Evolutionary conservation across 2,329 filamentous ascomycete species (phyloP), one percentile per base, ranked within the genome.

Genomic region (Zasmidium cellare): DNA sequence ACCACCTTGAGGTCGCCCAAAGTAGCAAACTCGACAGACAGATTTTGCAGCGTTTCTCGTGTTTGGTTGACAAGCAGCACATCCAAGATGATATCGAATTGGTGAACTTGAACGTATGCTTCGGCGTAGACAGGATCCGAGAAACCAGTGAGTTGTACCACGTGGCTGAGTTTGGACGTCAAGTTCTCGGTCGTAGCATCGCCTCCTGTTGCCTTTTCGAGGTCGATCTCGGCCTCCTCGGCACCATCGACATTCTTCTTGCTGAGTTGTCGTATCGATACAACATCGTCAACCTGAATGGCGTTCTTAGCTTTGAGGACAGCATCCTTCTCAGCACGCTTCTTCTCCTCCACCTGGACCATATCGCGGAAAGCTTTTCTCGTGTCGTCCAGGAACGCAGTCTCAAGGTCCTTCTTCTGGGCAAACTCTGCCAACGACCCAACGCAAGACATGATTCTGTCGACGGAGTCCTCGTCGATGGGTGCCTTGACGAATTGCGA

Each of bases 111-210:
- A 71, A 99, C 93, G 69, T 99, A 99, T 3, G 94, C 94, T 77
- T 99, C 94, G n/a, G 91, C 94, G 69, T 99, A 99, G 14, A 99
- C 94, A 1, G 94, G 89, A 71, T 99, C 94, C 0, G 94, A 97
- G 83, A 99, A 99, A 60, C 94, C 94, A 18, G 94, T 99, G 47
- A 99, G 84, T 76, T 99, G 94, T 20, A 99, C 94, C 38, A 99
- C 93, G 14, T 94, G 87, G 79, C 89, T 97, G 60, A 99, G 86
- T 77, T 99, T 99, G 55, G 92, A 96, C 12, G 90, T 89, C 2
- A 97, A 82, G 64, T 97, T 92, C 72, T 97, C 94, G 1, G 89
- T 82, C 1, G 85, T 85, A 16, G 87, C 84, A 74, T 97, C 93
- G 58, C 93, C 94, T 47, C 93, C 93, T 20, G 93, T 97, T 3